Base-by-base conservation (phyloP, 176 grass and related monocot genomes). In the Bromus sterilis region DNA sequence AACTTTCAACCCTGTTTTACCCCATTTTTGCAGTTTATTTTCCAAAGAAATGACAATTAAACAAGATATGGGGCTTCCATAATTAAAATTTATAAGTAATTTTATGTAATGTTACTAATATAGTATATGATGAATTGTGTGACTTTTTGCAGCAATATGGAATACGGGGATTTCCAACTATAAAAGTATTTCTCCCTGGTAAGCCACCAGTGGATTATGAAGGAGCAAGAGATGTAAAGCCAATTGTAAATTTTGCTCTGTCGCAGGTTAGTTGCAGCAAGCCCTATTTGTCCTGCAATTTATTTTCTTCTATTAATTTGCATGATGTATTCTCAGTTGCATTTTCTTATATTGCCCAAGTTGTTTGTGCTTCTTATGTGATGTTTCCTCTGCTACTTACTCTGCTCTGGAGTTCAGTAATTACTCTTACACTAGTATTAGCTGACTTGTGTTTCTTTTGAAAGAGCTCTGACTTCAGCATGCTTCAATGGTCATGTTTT, bases 191-290 rank as follows among this genome's bases (percentile, higher is more conserved):
- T 84, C 63, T 66, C 80, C 97, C 97, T 87, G 97, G 97, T 23
- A 99, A 99, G 82, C 87, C 87, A 51, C 89, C 97, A 86, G 74
- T 96, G 29, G 97, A 99, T 89, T 99, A 99, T 93, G 77, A 93
- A 87, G 97, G 97, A 71, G 97, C 78, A 76, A 92, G 91, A 80
- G 97, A 99, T 78, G 93, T 89, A 72, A 99, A 99, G 74, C 80
- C 97, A 68, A 93, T 99, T 42, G 93, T 89, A 83, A 91, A 99
- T 48, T 99, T 94, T 89, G 91, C 91, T 88, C 78, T 99, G 42
- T 49, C 86, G 18, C 89, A 99, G 97, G 97, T 98, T 86, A 83
- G 83, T 85, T 82, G 37, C 24, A 63, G 6, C 18, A 37, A 18
- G 51, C 32, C 40, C 41, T 89, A 33, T 32, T 69, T 80, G 11